phyloP scores from a whole-genome alignment of 225 moss, liverwort and hornwort genomes.

The Ulota crispa region DNA sequence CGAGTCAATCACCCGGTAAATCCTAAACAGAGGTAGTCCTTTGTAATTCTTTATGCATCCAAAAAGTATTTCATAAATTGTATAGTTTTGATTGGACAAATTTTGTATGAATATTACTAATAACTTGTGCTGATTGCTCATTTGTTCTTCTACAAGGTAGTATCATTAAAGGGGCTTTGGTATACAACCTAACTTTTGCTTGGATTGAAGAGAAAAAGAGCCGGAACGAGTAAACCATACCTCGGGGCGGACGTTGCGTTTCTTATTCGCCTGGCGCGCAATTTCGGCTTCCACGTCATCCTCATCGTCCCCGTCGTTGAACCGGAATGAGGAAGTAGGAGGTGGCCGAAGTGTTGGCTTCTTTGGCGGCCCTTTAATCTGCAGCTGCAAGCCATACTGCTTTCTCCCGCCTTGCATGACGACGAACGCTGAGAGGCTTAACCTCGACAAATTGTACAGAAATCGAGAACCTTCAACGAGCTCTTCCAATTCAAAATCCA shows the following conservation, averaged over 20 bases:
- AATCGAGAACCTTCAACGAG: neutral
- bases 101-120: too few species aligned
- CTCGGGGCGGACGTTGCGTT: constrained; percentile 71
- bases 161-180: too few species aligned
- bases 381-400: constrained; percentile 65
- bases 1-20: constrained; percentile 7
- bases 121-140: too few species aligned
- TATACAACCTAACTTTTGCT: too few species aligned
- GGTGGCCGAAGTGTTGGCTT: constrained; percentile 37
- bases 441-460: neutral
- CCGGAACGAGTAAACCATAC: constrained; percentile 27
- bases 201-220: neutral
- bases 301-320: constrained; percentile 58
- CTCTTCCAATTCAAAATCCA: neutral
- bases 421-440: neutral
- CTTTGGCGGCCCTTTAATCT: constrained; percentile 53
- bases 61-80: too few species aligned
- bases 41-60: too few species aligned
- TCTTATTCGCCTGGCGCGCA: constrained; percentile 91
- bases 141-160: too few species aligned
- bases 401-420: constrained; percentile 55
- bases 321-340: constrained; percentile 46
- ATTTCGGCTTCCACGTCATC: constrained; percentile 78
- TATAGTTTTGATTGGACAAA: too few species aligned
- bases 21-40: constrained; percentile 38